phyloP scores from a whole-genome alignment of 495 filamentous ascomycete species.

The Annulohypoxylon moriforme region DNA sequence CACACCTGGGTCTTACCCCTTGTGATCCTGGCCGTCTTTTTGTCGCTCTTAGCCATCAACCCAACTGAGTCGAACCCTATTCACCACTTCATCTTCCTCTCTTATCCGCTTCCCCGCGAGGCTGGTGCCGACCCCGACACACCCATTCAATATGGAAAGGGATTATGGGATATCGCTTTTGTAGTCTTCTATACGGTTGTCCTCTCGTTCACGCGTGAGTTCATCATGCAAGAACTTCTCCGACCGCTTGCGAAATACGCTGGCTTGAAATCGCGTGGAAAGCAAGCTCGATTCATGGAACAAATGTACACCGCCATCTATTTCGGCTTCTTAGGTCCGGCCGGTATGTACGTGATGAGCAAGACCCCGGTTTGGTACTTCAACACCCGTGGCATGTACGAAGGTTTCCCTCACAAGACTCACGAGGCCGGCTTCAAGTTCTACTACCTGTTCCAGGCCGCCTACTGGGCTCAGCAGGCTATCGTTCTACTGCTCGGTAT shows the following conservation, averaged over 20 bases:
- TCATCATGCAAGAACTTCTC: slow-evolving; percentile 93
- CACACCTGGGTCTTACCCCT: slow-evolving; percentile 87
- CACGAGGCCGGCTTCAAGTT: slow-evolving; percentile 93
- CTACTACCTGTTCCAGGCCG: slow-evolving; percentile 94
- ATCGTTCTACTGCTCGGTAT: slow-evolving; percentile 89
- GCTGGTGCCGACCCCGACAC: slow-evolving; percentile 60
- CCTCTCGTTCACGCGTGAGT: slow-evolving; percentile 93
- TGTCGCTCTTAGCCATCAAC: slow-evolving; percentile 78
- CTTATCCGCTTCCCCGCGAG: slow-evolving; percentile 76
- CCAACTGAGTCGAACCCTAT: slow-evolving; percentile 85
- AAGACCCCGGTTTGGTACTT: slow-evolving; percentile 97
- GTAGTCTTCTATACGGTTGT: slow-evolving; percentile 91
- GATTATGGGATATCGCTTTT: slow-evolving; percentile 83
- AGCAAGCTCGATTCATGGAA: slow-evolving; percentile 95
- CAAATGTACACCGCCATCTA: slow-evolving; percentile 98
- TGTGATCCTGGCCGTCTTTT: slow-evolving; percentile 70
- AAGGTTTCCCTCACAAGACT: slow-evolving; percentile 86
- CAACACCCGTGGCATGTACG: slow-evolving; percentile 90
- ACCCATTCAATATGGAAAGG: slow-evolving; percentile 88
- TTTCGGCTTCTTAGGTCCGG: slow-evolving; percentile 85
- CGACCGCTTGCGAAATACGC: slow-evolving; percentile 77
- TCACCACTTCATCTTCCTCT: slow-evolving; percentile 90
- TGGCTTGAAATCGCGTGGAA: slow-evolving; percentile 78
- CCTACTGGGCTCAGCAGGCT: slow-evolving; percentile 96
- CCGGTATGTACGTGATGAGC: slow-evolving; percentile 92